phyloP scores from a whole-genome alignment of 2,329 filamentous ascomycete species.

The Leptographium galeiforme region DNA sequence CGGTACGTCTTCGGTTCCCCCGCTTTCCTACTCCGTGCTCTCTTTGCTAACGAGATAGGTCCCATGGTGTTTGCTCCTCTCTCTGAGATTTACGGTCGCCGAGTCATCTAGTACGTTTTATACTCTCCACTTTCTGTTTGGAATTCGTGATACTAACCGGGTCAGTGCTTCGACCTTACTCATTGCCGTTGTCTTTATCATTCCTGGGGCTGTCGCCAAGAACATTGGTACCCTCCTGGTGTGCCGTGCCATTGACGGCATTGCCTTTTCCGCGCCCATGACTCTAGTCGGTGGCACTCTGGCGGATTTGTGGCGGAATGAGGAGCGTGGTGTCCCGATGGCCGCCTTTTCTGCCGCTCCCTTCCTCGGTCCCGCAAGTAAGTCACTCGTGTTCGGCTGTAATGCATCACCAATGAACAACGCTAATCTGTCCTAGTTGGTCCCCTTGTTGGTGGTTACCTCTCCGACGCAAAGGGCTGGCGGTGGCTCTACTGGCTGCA shows the following conservation, averaged over 20 bases:
- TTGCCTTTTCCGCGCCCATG: slow-evolving; percentile 77
- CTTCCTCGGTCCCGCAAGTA: slow-evolving; percentile 64
- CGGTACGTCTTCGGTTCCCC: slow-evolving; percentile 22
- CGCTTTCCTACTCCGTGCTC: not conserved
- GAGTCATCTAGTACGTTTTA: slow-evolving; percentile 49
- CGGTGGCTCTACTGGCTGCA: slow-evolving; percentile 44
- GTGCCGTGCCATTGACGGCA: slow-evolving; percentile 65
- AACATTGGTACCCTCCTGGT: slow-evolving; percentile 68
- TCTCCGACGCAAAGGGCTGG: slow-evolving; percentile 15
- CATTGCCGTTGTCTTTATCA: slow-evolving; percentile 63
- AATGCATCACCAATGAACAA: too few relatives aligned
- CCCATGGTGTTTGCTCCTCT: slow-evolving; percentile 70
- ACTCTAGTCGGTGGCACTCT: slow-evolving; percentile 73
- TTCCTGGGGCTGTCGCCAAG: slow-evolving; percentile 63
- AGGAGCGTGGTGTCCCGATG: slow-evolving; percentile 79
- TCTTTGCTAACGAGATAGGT: slow-evolving; percentile 22
- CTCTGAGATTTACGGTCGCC: slow-evolving; percentile 60
- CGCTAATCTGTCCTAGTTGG: slow-evolving; percentile 31
- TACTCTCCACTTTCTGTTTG: not conserved
- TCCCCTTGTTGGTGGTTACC: slow-evolving; percentile 59
- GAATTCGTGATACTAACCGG: not conserved
- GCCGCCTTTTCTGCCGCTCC: slow-evolving; percentile 73
- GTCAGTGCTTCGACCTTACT: slow-evolving; percentile 44
- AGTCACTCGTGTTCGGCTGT: slow-evolving; percentile 9
- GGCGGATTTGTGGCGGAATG: slow-evolving; percentile 71